Conservation (phyloP, 2,329 filamentous ascomycete genomes). For the Hansfordia pulvinata region DNA sequence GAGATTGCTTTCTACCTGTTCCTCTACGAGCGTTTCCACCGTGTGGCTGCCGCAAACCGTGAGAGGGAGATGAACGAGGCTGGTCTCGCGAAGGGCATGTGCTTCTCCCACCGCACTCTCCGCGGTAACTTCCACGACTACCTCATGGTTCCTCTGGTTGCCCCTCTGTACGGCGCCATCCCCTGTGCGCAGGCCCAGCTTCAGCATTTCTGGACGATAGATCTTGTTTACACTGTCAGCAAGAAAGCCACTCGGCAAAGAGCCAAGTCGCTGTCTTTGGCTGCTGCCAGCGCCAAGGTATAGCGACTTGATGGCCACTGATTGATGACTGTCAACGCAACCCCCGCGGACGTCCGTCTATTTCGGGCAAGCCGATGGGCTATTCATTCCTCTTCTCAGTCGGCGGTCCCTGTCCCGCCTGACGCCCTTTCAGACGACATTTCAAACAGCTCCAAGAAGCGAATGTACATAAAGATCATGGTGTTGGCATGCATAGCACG, state of each 20-base stretch:
- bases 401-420: too few species aligned
- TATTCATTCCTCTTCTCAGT: too few species aligned
- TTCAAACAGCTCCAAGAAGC: slow-evolving; percentile 20
- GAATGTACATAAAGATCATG: slow-evolving; percentile 34
- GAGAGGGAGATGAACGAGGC: slow-evolving; percentile 54
- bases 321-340: too few species aligned
- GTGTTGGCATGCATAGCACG: slow-evolving; percentile 34
- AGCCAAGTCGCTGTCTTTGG: slow-evolving; percentile 26
- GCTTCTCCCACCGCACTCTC: slow-evolving; percentile 45
- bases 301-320: too few species aligned
- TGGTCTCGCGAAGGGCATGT: slow-evolving; percentile 49
- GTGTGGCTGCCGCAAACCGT: slow-evolving; percentile 42
- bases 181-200: slow-evolving; percentile 55
- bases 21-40: slow-evolving; percentile 56
- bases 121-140: slow-evolving; percentile 48
- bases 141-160: slow-evolving; percentile 50
- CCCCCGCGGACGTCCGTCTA: too few species aligned
- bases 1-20: slow-evolving; percentile 49
- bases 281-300: slow-evolving; percentile 31
- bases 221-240: slow-evolving; percentile 59
- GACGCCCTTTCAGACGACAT: slow-evolving; percentile 16
- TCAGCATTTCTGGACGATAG: slow-evolving; percentile 56
- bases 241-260: slow-evolving; percentile 48
- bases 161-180: slow-evolving; percentile 53
- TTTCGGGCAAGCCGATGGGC: too few species aligned